Evolutionary conservation across 108 stramenopile genomes (phyloP), one percentile per base, ranked within the genome.

Genomic region (Pseudonitzschia multistriata): DNA sequence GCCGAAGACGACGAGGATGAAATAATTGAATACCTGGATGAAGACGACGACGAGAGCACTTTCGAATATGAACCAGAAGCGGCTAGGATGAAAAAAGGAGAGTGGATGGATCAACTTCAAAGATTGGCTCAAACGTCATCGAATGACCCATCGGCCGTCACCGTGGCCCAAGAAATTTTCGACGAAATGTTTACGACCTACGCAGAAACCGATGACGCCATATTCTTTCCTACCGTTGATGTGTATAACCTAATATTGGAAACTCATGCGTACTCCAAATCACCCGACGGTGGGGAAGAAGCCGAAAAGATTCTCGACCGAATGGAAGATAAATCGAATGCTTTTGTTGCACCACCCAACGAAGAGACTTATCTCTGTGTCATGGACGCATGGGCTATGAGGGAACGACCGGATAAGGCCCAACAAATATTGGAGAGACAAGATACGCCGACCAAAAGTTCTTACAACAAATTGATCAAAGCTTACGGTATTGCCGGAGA

Each of bases 301-400:
- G 78, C 82, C 13, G 66, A 76, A 67, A 13, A 27, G 15, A 68
- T 83, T 33, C 66, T 76, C 1, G 29, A 37, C 1, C 59, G 65
- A 61, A 83, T 83, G 78, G 49, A 78, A 54, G 75, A 71, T n/a
- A 21, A 52, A 8, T 27, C 31, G 24, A 54, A 56, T n/a, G 72
- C 73, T 36, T 59, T 64, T 47, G 52, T 64, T 19, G 71, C 62
- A 13, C 40, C 48, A 34, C 82, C 82, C 27, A 76, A 83, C 56
- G 40, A 72, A 17, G 25, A 70, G 25, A 66, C 79, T 17, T 77
- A 76, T 62, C 42, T 70, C 54, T 73, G 73, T 48, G 74, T 84
- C 25, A 78, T 81, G 70, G 79, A 80, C 54, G 83, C 77, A 6
- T 84, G 76, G 74, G 77, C 79, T 13, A 74, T 69, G 57, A 61